phyloP scores from a whole-genome alignment of 2,329 filamentous ascomycete species.

The Cytospora leucostoma region DNA sequence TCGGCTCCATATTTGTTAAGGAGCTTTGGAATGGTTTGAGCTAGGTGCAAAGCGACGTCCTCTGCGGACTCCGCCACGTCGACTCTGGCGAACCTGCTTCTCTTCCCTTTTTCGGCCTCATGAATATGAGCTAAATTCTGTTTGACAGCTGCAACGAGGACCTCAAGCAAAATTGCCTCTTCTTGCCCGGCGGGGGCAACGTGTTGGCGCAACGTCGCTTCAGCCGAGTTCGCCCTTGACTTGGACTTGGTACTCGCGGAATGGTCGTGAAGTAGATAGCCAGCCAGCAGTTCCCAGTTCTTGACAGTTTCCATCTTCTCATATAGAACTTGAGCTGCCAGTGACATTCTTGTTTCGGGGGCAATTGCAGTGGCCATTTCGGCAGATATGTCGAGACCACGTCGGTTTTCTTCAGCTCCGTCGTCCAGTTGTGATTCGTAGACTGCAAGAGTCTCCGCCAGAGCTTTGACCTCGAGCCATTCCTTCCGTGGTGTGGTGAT shows the following conservation, averaged over 20 bases:
- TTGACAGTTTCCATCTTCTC: slow-evolving; percentile 78
- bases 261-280: slow-evolving; percentile 91
- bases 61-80: slow-evolving; percentile 74
- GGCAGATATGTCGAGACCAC: slow-evolving; percentile 52
- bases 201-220: slow-evolving; percentile 67
- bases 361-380: slow-evolving; percentile 63
- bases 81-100: slow-evolving; percentile 56
- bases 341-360: slow-evolving; percentile 78
- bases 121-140: slow-evolving; percentile 66
- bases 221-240: slow-evolving; percentile 42
- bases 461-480: slow-evolving; percentile 90
- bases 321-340: slow-evolving; percentile 84
- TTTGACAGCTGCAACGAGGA: slow-evolving; percentile 81
- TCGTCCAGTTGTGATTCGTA: slow-evolving; percentile 74
- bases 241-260: slow-evolving; percentile 58
- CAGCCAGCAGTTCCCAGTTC: slow-evolving; percentile 85
- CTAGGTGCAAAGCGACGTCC: slow-evolving; percentile 74
- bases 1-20: slow-evolving; percentile 93
- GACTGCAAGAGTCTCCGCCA: slow-evolving; percentile 78
- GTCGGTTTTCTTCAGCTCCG: slow-evolving; percentile 50
- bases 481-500: slow-evolving; percentile 73
- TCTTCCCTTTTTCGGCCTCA: slow-evolving; percentile 64
- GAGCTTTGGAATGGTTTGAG: slow-evolving; percentile 77
- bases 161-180: slow-evolving; percentile 82
- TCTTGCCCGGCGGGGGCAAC: slow-evolving; percentile 75